Conservation (phyloP, 2,329 filamentous ascomycete species). For the Xylaria hypoxylon region DNA sequence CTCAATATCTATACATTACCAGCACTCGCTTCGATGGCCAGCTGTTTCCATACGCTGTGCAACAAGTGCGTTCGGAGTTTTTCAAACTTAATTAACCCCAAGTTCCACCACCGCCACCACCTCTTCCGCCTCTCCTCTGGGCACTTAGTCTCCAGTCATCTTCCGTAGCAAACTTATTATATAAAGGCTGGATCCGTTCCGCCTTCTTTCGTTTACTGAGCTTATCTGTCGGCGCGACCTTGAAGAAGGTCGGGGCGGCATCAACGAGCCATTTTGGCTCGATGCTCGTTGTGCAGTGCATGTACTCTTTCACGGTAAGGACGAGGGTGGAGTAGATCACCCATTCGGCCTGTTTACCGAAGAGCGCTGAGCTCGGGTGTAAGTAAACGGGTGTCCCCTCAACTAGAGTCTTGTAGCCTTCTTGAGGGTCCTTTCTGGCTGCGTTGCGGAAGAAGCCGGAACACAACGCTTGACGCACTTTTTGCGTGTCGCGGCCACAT, state of each 20-base stretch:
- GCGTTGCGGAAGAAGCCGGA: slow-evolving; percentile 95
- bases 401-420: slow-evolving; percentile 97
- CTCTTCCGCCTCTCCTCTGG: slow-evolving; percentile 84
- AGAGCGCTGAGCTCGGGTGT: slow-evolving; percentile 90
- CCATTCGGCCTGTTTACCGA: slow-evolving; percentile 96
- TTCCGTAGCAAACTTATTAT: slow-evolving; percentile 91
- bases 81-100: slow-evolving; percentile 84
- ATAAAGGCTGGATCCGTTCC: slow-evolving; percentile 93
- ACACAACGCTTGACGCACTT: slow-evolving; percentile 89
- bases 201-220: slow-evolving; percentile 93
- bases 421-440: slow-evolving; percentile 93
- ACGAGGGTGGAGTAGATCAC: slow-evolving; percentile 94
- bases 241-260: slow-evolving; percentile 98
- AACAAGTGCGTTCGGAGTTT: not conserved
- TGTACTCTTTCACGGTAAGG: slow-evolving; percentile 96
- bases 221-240: slow-evolving; percentile 87
- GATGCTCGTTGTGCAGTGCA: slow-evolving; percentile 93
- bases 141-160: slow-evolving; percentile 96
- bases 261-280: slow-evolving; percentile 96
- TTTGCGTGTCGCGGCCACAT: slow-evolving; percentile 87
- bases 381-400: slow-evolving; percentile 96
- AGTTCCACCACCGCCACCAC: slow-evolving; percentile 87
- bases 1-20: slow-evolving; percentile 10
- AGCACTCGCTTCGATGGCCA: not conserved
- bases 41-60: not conserved